Percentiles rank a stretch among this genome's conserved stretches.
phyloP scores from a whole-genome alignment of 345 rosid genomes.

The Rhodamnia rubescens region DNA sequence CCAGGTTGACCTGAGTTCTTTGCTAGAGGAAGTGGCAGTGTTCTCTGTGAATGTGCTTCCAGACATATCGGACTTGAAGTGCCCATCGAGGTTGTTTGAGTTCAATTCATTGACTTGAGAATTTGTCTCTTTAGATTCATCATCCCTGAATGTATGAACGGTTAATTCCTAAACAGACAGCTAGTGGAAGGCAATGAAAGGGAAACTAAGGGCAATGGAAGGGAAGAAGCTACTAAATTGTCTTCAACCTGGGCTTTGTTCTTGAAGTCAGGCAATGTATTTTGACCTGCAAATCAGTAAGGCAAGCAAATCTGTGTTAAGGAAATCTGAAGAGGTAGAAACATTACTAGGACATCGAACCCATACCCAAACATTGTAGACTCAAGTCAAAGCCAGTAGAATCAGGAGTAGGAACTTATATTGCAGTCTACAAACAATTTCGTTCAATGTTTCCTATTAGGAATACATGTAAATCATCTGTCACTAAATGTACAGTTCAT shows the following conservation, averaged over 20 bases:
- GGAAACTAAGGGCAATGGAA: neutral
- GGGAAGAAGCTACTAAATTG: neutral
- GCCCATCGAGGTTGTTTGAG: constrained; percentile 8
- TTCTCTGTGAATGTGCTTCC: constrained; percentile 3
- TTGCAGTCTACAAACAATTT: neutral
- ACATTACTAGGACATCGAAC: neutral
- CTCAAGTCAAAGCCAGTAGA: neutral
- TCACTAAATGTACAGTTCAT: neutral
- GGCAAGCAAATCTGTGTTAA: neutral
- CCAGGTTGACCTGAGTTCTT: constrained; percentile 12
- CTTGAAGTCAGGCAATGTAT: constrained; percentile 42
- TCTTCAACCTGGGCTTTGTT: constrained; percentile 19
- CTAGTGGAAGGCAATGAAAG: neutral
- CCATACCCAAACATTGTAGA: neutral
- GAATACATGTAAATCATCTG: neutral
- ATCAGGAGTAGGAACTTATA: neutral
- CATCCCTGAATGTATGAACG: constrained; percentile 16
- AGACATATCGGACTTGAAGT: constrained; percentile 19
- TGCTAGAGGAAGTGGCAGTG: constrained; percentile 6
- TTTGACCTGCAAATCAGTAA: constrained; percentile 25
- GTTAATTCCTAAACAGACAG: neutral
- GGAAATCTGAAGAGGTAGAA: neutral
- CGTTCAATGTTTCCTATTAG: neutral
- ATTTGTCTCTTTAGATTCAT: constrained; percentile 11
- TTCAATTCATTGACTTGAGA: constrained; percentile 4